Evolutionary conservation across 768 basidiomycete species (phyloP), one percentile per base, ranked within the genome.

Genomic region (Lactarius trivialis): DNA sequence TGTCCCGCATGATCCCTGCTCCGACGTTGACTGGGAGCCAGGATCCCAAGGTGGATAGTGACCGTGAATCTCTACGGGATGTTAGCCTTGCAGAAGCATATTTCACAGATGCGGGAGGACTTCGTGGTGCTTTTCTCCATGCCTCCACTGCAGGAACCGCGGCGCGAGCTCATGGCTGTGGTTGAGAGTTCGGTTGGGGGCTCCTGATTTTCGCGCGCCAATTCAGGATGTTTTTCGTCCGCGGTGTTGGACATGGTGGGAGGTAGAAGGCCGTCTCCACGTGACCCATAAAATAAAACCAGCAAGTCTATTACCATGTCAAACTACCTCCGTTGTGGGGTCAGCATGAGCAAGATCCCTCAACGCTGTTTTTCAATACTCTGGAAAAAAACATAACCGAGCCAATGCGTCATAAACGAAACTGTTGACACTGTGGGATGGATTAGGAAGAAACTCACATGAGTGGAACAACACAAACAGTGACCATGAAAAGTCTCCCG

Each of bases 1-100:
- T 77, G 73, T 97, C 94, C n/a, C 64, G 54, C 48, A 60, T 6
- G 45, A 65, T 67, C n/a, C 66, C 66, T 7, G 52, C 53, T 1
- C 63, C 66, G 7, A 61, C 17, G 14, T 55, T 61, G 9, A 65
- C 50, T n/a, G 49, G 60, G 34, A 45, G 12, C 1, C 26, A 33
- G 11, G 17, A n/a, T 7, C 51, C 30, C 30, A 52, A 24, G 51
- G 2, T 3, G 3, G 32, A 52, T 24, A 12, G 21, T 24, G 4
- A 14, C 24, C 21, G 21, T 7, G 45, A 48, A 12, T 24, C 21
- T 5, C 45, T 14, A 14, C 3, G 24, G 0, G 43, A 2, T 21
- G 21, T 45, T 2, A 2, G 45, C 12, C 24, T 21, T 24, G 45
- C 24, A 24, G 45, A 24, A 48, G 24, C 7, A 24, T 24, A 26